These are phyloP conservation scores for Eucalyptus erythrocorys DNA, from an alignment of 345 rosid genomes.

Conservation along the genomic window DNA sequence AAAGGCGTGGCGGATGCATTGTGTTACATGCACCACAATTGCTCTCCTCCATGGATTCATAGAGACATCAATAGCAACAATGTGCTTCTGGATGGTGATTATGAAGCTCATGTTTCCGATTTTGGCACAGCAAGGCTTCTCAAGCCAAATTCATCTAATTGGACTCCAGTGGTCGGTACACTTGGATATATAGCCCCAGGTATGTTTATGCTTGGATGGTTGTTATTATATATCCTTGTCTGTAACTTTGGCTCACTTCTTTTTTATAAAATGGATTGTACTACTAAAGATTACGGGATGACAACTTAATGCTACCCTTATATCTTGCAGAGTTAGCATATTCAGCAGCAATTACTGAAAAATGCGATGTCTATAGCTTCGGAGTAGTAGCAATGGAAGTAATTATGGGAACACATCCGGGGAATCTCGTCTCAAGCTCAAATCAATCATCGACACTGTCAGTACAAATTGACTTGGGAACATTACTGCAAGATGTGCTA, in stretches of 20 bases:
- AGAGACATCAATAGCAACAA: slow-evolving; percentile 11
- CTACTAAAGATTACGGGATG: background rate
- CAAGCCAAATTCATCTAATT: background rate
- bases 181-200: slow-evolving; percentile 16
- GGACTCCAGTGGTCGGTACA: background rate
- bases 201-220: background rate
- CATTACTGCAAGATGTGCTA: background rate
- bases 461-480: background rate
- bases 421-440: background rate
- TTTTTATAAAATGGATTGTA: background rate
- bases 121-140: background rate
- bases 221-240: background rate
- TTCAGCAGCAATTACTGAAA: background rate
- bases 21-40: slow-evolving; percentile 7
- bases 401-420: background rate
- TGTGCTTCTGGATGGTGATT: slow-evolving; percentile 4
- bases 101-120: slow-evolving; percentile 1
- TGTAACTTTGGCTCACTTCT: background rate
- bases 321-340: background rate
- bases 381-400: background rate
- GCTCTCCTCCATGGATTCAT: slow-evolving; percentile 2
- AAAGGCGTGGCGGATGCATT: background rate
- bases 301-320: background rate
- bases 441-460: background rate
- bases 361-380: background rate